Evolutionary conservation across 306 rosid species (phyloP).

Genomic region (Sechiopsis laciniata): DNA sequence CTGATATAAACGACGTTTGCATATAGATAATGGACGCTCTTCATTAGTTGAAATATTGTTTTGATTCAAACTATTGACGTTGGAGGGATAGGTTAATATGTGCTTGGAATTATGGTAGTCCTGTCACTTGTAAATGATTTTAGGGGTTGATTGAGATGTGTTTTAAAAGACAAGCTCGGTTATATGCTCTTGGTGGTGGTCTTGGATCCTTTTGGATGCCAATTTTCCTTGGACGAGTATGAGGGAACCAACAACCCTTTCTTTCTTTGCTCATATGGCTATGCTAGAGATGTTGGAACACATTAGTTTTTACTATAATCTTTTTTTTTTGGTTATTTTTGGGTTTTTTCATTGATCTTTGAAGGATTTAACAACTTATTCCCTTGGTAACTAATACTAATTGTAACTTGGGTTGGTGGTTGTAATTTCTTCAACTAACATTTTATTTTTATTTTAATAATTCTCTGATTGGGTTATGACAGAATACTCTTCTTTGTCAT

Average conservation of each 20-base stretch:
- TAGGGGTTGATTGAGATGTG: slow-evolving; percentile 1
- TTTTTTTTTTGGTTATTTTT: neutral
- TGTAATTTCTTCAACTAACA: neutral
- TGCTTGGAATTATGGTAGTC: neutral
- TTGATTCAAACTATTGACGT: neutral
- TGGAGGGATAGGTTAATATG: neutral
- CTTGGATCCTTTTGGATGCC: neutral
- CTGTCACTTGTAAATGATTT: too few species aligned
- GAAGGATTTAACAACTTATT: neutral
- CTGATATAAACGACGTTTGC: neutral
- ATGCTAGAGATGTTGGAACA: neutral
- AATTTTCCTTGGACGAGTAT: neutral
- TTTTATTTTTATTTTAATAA: too few species aligned
- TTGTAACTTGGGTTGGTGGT: neutral
- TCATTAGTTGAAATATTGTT: neutral
- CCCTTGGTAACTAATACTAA: neutral
- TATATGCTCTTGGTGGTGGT: neutral
- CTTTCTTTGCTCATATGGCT: neutral
- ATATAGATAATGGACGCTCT: neutral
- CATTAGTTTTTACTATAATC: neutral
- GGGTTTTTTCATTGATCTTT: neutral
- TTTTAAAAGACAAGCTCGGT: neutral
- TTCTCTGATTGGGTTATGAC: too few species aligned
- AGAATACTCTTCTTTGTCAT: neutral
- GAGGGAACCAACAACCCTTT: neutral